Evolutionary conservation across 2,329 filamentous ascomycete genomes (phyloP).

Genomic region (Pseudovirgaria hyperparasitica): DNA sequence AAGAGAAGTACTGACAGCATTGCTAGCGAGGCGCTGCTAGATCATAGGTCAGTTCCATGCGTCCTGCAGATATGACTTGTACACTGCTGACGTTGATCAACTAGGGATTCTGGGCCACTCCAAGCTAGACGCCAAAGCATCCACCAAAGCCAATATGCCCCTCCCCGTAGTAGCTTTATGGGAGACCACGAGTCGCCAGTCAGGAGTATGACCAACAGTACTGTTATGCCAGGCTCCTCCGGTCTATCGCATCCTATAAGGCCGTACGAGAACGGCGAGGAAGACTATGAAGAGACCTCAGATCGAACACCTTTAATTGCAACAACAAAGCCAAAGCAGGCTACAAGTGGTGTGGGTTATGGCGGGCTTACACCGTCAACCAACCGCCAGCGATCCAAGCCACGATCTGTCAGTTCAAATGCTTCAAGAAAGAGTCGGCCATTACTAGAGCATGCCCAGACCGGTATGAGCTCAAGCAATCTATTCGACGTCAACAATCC

Average conservation of each 20-base stretch:
- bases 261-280: slow-evolving; percentile 34
- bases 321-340: slow-evolving; percentile 21
- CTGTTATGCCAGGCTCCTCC: slow-evolving; percentile 7
- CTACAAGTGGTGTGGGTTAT: slow-evolving; percentile 21
- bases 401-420: slow-evolving; percentile 19
- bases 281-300: slow-evolving; percentile 28
- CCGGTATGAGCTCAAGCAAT: slow-evolving; percentile 23
- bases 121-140: slow-evolving; percentile 31
- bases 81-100: slow-evolving; percentile 1
- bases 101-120: slow-evolving; percentile 16
- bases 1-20: slow-evolving; percentile 75
- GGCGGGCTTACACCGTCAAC: slow-evolving; percentile 15
- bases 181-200: no score
- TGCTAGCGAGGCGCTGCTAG: slow-evolving; percentile 76
- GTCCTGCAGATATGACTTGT: not conserved
- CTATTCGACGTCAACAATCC: slow-evolving; percentile 57
- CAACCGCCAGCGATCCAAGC: slow-evolving; percentile 17
- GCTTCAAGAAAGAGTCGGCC: slow-evolving; percentile 17
- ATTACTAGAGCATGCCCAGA: slow-evolving; percentile 16
- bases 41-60: slow-evolving; percentile 60
- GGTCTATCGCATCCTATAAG: slow-evolving; percentile 16
- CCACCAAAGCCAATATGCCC: slow-evolving; percentile 16
- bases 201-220: slow-evolving; percentile 13
- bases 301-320: slow-evolving; percentile 45
- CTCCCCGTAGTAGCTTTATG: slow-evolving; percentile 8